Evolutionary conservation across 129 eudicot genomes (phyloP).

Genomic region (Sambucus nigra): DNA sequence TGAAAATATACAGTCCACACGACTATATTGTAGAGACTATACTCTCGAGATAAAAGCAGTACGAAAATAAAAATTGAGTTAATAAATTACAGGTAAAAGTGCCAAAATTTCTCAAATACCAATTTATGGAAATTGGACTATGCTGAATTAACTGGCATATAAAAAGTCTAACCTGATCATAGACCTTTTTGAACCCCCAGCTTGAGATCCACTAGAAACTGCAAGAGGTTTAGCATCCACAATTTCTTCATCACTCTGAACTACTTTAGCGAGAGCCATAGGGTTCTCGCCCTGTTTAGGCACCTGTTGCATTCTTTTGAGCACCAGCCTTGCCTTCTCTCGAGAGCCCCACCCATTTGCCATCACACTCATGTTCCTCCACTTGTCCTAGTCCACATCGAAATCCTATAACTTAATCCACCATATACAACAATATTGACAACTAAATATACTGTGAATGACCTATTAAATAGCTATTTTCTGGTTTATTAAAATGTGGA

Average conservation of each 20-base stretch:
- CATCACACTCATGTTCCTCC: constrained; percentile 99
- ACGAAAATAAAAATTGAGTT: background rate
- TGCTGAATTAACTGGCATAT: background rate
- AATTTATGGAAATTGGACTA: background rate
- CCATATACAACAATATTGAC: background rate
- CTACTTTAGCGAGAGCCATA: constrained; percentile 21
- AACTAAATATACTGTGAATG: no score
- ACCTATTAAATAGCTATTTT: background rate
- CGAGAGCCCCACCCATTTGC: constrained; percentile 92
- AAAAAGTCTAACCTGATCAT: constrained; percentile 52
- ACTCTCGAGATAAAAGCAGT: no score
- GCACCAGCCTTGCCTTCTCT: constrained; percentile 78
- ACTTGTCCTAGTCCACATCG: constrained; percentile 56
- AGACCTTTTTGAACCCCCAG: constrained; percentile 73
- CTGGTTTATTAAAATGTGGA: background rate
- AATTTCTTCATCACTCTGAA: constrained; percentile 69
- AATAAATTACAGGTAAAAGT: no score
- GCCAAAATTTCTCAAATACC: constrained; percentile 1
- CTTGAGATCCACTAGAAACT: constrained; percentile 59
- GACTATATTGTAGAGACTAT: no score
- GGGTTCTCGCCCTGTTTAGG: constrained; percentile 56
- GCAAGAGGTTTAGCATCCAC: constrained; percentile 48
- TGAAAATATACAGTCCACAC: background rate
- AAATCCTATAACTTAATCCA: no score
- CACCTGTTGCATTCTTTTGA: constrained; percentile 54